These are phyloP conservation scores for Cryptococcus sp. DNA, from an alignment of 1,284 basidiomycete genomes.

Conservation along the genomic window DNA sequence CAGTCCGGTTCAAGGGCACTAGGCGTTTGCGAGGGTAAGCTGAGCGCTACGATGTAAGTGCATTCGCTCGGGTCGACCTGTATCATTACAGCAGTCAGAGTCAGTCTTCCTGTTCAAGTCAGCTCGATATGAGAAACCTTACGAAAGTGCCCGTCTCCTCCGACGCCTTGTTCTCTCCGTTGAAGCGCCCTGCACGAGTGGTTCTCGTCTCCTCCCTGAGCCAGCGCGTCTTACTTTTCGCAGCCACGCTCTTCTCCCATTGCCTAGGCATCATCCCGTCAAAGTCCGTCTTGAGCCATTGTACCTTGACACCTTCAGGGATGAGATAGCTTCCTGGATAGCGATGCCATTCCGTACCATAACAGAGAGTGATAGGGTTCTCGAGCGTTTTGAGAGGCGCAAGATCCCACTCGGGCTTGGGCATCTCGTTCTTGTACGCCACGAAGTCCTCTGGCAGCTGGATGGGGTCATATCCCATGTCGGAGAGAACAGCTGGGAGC, in stretches of 20 bases:
- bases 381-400: conserved; percentile 69
- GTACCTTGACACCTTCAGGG: conserved; percentile 75
- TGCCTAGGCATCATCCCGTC: conserved; percentile 79
- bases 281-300: conserved; percentile 88
- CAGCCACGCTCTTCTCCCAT: conserved; percentile 36
- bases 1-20: conserved; percentile 76
- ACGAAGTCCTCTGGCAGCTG: conserved; percentile 37
- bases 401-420: conserved; percentile 65
- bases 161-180: conserved; percentile 79
- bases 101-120: not conserved
- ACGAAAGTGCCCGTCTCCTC: conserved; percentile 74
- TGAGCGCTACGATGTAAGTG: conserved; percentile 83
- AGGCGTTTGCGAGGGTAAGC: conserved; percentile 69
- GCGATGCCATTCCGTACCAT: conserved; percentile 94
- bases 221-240: conserved; percentile 53
- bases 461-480: conserved; percentile 63
- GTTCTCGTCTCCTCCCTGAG: conserved; percentile 67
- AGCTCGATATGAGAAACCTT: conserved; percentile 44
- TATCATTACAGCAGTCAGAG: not conserved
- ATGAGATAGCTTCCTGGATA: conserved; percentile 90
- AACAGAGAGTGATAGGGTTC: conserved; percentile 68
- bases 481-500: conserved; percentile 75
- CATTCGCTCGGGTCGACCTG: conserved; percentile 73
- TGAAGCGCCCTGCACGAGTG: conserved; percentile 66
- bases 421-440: conserved; percentile 55